Percentiles rank a stretch among this genome's conserved stretches.
phyloP scores from a whole-genome alignment of 2,329 filamentous ascomycete species.

The Tolypocladium ovalisporum region DNA sequence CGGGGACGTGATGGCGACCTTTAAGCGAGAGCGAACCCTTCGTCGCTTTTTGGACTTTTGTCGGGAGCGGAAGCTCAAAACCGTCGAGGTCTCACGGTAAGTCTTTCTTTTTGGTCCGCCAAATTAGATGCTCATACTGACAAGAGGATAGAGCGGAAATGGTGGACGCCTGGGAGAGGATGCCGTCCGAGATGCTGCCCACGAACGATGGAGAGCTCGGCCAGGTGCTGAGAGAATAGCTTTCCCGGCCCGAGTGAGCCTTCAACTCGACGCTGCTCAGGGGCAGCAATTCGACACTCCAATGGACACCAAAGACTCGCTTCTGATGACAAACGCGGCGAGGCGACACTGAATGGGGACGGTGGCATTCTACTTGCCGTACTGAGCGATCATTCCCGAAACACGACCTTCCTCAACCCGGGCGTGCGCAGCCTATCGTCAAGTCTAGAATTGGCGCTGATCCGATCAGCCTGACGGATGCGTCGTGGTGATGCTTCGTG shows the following conservation, averaged over 20 bases:
- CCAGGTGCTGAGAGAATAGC: constrained; percentile 13
- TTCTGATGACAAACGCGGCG: not conserved
- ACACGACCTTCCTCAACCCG: not conserved
- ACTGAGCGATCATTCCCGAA: not conserved
- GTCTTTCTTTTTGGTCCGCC: constrained; percentile 9
- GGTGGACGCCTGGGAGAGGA: constrained; percentile 19
- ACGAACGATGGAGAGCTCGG: constrained; percentile 14
- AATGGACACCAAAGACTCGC: not conserved
- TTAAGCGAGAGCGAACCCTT: constrained; percentile 42
- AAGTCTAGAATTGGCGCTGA: no score
- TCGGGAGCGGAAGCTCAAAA: constrained; percentile 27
- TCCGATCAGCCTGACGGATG: no score
- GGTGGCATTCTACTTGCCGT: not conserved
- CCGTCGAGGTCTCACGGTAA: constrained; percentile 30
- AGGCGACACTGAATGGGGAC: not conserved
- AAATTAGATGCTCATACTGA: constrained; percentile 7
- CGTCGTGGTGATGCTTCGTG: no score
- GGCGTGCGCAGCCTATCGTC: not conserved
- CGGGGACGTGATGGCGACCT: constrained; percentile 38
- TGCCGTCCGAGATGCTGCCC: constrained; percentile 22
- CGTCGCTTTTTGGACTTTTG: constrained; percentile 38
- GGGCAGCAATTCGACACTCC: not conserved
- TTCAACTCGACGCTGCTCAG: not conserved
- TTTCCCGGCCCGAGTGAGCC: constrained; percentile 6
- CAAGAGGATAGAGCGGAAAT: constrained; percentile 20